phyloP scores from a whole-genome alignment of 108 stramenopile species.

The Craspedostauros australis region DNA sequence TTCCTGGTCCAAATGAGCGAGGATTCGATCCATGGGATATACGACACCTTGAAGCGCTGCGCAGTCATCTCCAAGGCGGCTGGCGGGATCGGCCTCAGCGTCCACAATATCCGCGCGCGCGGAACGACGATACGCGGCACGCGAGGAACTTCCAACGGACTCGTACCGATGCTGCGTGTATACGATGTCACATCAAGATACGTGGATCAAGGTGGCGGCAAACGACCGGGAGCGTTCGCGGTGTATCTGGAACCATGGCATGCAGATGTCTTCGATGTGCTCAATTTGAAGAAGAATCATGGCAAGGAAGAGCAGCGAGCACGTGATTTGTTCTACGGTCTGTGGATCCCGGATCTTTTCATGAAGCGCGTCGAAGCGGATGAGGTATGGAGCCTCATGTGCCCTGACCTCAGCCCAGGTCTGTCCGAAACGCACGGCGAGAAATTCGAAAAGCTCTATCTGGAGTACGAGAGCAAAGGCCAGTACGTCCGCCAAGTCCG shows the following conservation, averaged over 20 bases:
- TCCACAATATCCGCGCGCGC: constrained; percentile 92
- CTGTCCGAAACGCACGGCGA: constrained; percentile 77
- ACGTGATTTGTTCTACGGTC: constrained; percentile 92
- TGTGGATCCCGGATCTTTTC: constrained; percentile 97
- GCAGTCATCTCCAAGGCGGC: constrained; percentile 93
- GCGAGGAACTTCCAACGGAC: constrained; percentile 90
- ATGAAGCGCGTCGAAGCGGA: constrained; percentile 93
- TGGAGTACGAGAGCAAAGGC: constrained; percentile 82
- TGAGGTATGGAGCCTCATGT: constrained; percentile 94
- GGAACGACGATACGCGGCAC: constrained; percentile 91
- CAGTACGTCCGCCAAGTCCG: constrained; percentile 57
- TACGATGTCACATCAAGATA: constrained; percentile 95
- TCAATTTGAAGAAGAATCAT: constrained; percentile 95
- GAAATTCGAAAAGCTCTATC: constrained; percentile 88
- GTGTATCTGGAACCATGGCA: constrained; percentile 98
- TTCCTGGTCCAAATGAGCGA: constrained; percentile 95
- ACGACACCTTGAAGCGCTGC: constrained; percentile 93
- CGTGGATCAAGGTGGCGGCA: constrained; percentile 97
- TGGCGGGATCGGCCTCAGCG: constrained; percentile 93
- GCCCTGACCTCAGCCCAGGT: constrained; percentile 89
- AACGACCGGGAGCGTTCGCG: constrained; percentile 95
- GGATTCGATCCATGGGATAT: constrained; percentile 95
- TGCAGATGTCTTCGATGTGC: constrained; percentile 89
- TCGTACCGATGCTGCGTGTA: constrained; percentile 99
- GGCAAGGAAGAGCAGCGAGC: constrained; percentile 95